Base-by-base conservation (phyloP, 1,284 basidiomycete genomes). In the Trametes versicolor region DNA sequence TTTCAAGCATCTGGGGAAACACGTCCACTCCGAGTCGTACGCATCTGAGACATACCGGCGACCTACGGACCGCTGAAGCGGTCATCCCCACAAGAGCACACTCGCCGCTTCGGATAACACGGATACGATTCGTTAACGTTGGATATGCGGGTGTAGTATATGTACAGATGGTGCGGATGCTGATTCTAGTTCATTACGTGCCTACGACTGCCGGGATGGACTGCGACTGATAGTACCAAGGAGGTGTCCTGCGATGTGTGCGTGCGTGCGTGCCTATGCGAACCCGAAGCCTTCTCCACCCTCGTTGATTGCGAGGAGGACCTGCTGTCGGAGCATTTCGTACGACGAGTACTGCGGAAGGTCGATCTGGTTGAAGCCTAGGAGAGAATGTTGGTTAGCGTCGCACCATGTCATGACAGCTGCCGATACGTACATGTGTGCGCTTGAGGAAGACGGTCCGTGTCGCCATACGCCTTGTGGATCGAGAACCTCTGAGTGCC, bases 401-500 rank as follows among this genome's bases (percentile, higher is more conserved):
- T 25, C 25, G 23, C 21, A 37, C 3, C n/a, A 9, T 23, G 8
- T 7, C 25, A 71, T 27, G 71, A 45, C 15, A 7, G 41, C 15
- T 5, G 36, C 2, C 41, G 8, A 41, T 69, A 73, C 87, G 74
- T 77, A 93, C 95, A 97, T 53, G 95, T 97, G 77, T 97, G 96
- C 47, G 95, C 95, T 72, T 95, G 93, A 47, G 95, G 95, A 66
- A 97, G 83, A 61, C 94, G 86, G 75, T 96, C 92, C 2, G 90
- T 81, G 67, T 92, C 91, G n/a, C 93, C 93, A 70, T 95, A 95
- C 43, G 94, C 93, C 73, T 92, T 90, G 79, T 99, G 97, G 68
- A 99, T 98, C 57, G 96, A 98, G 83, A 99, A 99, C 69, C 94
- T 89, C 76, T 99, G 98, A 1, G 92, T 92, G 58, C 97, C 97